Base-by-base conservation (phyloP, 2,329 filamentous ascomycete species). In the Aureobasidium sp. region DNA sequence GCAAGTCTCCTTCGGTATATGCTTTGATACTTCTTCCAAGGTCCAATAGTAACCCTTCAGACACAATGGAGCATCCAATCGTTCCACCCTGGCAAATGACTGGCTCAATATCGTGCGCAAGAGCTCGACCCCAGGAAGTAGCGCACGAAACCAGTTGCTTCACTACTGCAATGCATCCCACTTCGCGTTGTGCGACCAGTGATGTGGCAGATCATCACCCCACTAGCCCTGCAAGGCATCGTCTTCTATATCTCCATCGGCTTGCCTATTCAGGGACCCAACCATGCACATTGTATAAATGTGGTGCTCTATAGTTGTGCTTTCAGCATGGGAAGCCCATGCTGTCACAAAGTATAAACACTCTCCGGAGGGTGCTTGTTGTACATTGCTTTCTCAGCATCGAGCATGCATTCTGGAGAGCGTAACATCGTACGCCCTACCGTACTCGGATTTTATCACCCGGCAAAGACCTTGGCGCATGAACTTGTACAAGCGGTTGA, bases 121-220 rank as follows among this genome's bases (percentile, higher is more conserved):
- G 55, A 48, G 29, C 55, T 36, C 20, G 20, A 47, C 42, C 55
- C 42, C 55, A 58, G 42, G 56, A 42, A 60, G 42, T 41, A 49
- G 37, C 55, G 56, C 56, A 60, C 34, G 34, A 42, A 45, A 22
- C 44, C 34, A 49, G 36, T 34, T 41, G 25, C 45, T 41, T 34
- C 22, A 42, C 57, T 60, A 51, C 44, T 60, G 57, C 57, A 51
- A 51, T 60, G 57, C 57, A 60, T 60, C 57, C 57, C 57, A 60
- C 57, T 60, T 60, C 45, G 57, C 57, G 45, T 42, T 51, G 44
- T 60, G 36, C 34, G 34, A 51, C 57, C 20, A 45, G 57, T 36
- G 55, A 20, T 39, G 14, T 48, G 42, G 56, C 29, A 59, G 57
- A 60, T 60, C 45, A 39, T 20, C 57, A 37, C 57, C 45, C 57